phyloP scores from a whole-genome alignment of 2,329 filamentous ascomycete species.

The Penicillium sp. region DNA sequence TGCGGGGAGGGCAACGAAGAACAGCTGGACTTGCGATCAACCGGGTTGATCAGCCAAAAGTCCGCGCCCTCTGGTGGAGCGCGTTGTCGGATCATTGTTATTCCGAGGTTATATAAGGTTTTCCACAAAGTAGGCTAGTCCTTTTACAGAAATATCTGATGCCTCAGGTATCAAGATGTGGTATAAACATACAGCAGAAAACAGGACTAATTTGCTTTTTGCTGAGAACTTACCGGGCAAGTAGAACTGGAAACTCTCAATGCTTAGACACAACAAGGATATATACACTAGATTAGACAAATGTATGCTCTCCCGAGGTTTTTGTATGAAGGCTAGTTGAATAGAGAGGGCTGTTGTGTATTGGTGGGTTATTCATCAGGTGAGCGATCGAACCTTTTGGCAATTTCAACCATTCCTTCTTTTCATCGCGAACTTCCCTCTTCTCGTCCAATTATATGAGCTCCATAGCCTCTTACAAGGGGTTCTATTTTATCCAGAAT shows the following conservation, averaged over 20 bases:
- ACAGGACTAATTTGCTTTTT: background rate
- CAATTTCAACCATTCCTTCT: background rate
- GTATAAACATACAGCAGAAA: background rate
- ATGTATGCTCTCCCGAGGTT: background rate
- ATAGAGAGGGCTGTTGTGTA: too few species aligned
- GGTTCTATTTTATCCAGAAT: background rate
- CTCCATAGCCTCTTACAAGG: background rate
- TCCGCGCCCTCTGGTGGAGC: constrained; percentile 32
- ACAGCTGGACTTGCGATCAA: constrained; percentile 23
- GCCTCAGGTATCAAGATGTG: background rate
- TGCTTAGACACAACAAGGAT: background rate
- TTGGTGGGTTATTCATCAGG: background rate
- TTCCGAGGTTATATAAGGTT: background rate
- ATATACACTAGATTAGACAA: background rate
- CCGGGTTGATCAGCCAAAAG: constrained; percentile 27
- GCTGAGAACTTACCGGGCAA: background rate
- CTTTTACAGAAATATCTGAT: background rate
- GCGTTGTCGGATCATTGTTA: constrained; percentile 17
- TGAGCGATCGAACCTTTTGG: background rate
- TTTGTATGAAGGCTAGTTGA: background rate
- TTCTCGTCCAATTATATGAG: background rate
- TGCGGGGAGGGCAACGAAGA: constrained; percentile 17
- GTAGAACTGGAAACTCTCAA: background rate
- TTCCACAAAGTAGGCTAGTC: background rate
- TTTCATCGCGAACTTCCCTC: background rate